Percentiles rank a stretch among this genome's conserved stretches.
phyloP scores from a whole-genome alignment of 108 stramenopile species.

The Fragilariopsis cylindrus region DNA sequence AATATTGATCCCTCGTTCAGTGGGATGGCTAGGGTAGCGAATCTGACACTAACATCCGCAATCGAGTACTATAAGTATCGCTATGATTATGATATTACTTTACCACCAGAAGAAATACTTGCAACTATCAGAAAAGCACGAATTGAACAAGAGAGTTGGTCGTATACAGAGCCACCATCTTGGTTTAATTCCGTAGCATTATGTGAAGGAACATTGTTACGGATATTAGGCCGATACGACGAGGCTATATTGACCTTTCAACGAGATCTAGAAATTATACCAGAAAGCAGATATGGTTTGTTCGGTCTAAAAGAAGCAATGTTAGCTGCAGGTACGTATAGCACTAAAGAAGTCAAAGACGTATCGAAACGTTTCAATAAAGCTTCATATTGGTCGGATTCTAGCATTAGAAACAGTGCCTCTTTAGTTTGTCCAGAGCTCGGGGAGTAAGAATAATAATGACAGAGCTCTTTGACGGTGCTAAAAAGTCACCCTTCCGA shows the following conservation, averaged over 20 bases:
- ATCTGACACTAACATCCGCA: background rate
- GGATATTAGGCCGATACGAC: background rate
- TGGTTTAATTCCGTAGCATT: background rate
- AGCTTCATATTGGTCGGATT: background rate
- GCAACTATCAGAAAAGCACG: background rate
- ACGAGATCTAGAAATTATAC: background rate
- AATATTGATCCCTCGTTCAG: background rate
- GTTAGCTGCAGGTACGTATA: background rate
- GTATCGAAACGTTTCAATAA: background rate
- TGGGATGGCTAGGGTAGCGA: background rate
- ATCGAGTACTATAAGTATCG: background rate
- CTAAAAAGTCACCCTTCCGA: no score
- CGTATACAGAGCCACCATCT: constrained; percentile 4
- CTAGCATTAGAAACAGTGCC: background rate
- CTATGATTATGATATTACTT: no score
- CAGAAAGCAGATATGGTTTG: constrained; percentile 1
- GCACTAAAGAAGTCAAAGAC: background rate
- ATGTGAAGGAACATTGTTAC: constrained; percentile 8
- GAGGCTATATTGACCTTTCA: constrained; percentile 1
- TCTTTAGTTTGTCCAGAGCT: constrained; percentile 4
- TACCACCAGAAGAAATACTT: background rate
- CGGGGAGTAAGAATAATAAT: background rate
- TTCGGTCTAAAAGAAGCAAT: background rate
- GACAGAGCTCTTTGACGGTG: no score
- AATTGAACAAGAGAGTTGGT: constrained; percentile 9